These are phyloP conservation scores for Strobilomyces confusus DNA, from an alignment of 768 basidiomycete genomes.

Conservation along the genomic window DNA sequence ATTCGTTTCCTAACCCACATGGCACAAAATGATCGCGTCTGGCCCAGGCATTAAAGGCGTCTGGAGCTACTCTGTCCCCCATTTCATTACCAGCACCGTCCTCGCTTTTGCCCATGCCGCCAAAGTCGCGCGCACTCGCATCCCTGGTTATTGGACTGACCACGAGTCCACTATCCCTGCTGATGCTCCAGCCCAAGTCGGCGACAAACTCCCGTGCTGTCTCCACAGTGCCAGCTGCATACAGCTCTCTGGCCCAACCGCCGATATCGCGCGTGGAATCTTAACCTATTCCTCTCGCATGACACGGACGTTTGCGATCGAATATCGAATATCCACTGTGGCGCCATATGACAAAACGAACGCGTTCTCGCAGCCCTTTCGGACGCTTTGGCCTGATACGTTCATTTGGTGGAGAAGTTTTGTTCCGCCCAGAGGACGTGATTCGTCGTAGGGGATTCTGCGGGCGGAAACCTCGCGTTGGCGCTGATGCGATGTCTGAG, in stretches of 20 bases:
- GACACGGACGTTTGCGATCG: conserved; percentile 36
- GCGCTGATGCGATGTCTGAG: conserved; percentile 37
- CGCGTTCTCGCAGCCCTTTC: conserved; percentile 53
- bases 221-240: conserved; percentile 32
- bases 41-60: conserved; percentile 27
- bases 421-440: conserved; percentile 42
- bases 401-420: conserved; percentile 43
- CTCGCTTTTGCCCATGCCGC: conserved; percentile 25
- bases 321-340: conserved; percentile 43
- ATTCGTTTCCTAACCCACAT: conserved; percentile 19
- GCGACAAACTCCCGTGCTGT: conserved; percentile 33
- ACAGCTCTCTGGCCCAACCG: conserved; percentile 24
- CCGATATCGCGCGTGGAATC: conserved; percentile 21
- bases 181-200: conserved; percentile 19
- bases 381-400: conserved; percentile 48
- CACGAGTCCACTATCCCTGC: conserved; percentile 13
- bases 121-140: conserved; percentile 23
- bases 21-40: conserved; percentile 11
- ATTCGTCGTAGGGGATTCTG: conserved; percentile 50
- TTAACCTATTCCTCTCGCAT: conserved; percentile 14
- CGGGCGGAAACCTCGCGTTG: conserved; percentile 49
- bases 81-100: conserved; percentile 32
- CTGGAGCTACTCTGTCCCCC: conserved; percentile 34
- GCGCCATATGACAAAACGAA: conserved; percentile 27
- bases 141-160: conserved; percentile 38